phyloP scores from a whole-genome alignment of 257 asterid species.

The Nicotiana tomentosiformis region DNA sequence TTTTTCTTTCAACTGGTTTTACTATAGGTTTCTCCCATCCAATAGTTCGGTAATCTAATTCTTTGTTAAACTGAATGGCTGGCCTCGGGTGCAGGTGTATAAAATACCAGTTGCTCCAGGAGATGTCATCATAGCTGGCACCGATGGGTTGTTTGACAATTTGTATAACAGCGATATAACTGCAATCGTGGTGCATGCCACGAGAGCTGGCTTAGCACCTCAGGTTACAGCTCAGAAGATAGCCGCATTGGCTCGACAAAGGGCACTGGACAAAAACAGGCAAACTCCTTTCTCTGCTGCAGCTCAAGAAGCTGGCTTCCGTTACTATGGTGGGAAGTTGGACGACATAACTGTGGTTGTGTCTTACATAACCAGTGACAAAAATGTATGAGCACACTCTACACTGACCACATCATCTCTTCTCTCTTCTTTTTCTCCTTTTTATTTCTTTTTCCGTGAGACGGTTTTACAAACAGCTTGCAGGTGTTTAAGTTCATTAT shows the following conservation, averaged over 20 bases:
- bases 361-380: slow-evolving; percentile 60
- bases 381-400: slow-evolving; percentile 43
- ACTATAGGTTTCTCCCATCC: not conserved
- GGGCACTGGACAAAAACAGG: slow-evolving; percentile 82
- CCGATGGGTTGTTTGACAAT: slow-evolving; percentile 98
- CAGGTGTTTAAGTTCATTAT: not conserved
- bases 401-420: not conserved
- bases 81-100: slow-evolving; percentile 55
- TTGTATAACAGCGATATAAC: slow-evolving; percentile 78
- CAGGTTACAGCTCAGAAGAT: slow-evolving; percentile 91
- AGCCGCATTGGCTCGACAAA: slow-evolving; percentile 82
- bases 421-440: not conserved
- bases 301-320: slow-evolving; percentile 94
- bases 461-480: not conserved
- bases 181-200: slow-evolving; percentile 79
- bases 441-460: not conserved
- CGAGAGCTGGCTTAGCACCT: slow-evolving; percentile 82
- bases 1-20: not conserved
- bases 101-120: slow-evolving; percentile 85
- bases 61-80: not conserved
- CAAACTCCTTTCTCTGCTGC: slow-evolving; percentile 96
- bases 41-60: not conserved
- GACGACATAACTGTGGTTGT: slow-evolving; percentile 91
- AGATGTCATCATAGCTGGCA: slow-evolving; percentile 91
- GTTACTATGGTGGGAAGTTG: slow-evolving; percentile 91